These are phyloP conservation scores for Termitomyces sp. DNA, from an alignment of 768 basidiomycete species.

Conservation along the genomic window DNA sequence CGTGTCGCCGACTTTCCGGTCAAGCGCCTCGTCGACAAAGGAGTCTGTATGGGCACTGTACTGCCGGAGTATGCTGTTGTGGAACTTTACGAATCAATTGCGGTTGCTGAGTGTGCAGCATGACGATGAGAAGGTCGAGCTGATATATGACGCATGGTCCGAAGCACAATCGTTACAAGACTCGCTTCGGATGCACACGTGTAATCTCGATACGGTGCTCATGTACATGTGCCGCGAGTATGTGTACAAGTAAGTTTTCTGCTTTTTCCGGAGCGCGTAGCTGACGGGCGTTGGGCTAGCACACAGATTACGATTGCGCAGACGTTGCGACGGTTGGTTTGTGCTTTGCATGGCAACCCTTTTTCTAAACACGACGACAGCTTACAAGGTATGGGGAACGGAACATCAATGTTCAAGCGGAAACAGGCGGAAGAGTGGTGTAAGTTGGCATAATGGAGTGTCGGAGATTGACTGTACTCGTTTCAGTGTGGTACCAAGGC, in stretches of 20 bases:
- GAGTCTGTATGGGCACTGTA: constrained; percentile 81
- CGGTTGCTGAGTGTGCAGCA: constrained; percentile 32
- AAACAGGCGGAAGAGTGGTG: constrained; percentile 77
- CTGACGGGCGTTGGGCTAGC: constrained; percentile 24
- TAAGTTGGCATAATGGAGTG: constrained; percentile 32
- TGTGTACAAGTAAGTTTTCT: constrained; percentile 59
- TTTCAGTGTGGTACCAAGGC: constrained; percentile 61
- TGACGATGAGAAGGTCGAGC: constrained; percentile 52
- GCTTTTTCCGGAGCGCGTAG: no score
- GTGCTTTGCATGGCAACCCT: no score
- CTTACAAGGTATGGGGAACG: constrained; percentile 47
- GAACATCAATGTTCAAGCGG: constrained; percentile 55
- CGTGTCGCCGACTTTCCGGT: constrained; percentile 30
- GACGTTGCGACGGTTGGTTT: constrained; percentile 53
- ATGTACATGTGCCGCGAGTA: constrained; percentile 67
- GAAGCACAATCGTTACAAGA: constrained; percentile 67
- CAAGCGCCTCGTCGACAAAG: constrained; percentile 51
- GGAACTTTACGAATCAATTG: constrained; percentile 63
- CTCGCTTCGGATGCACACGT: constrained; percentile 59
- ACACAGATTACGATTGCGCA: constrained; percentile 62
- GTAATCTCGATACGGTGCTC: constrained; percentile 64
- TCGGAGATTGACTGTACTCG: no score
- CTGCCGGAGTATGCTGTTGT: constrained; percentile 77
- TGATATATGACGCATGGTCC: constrained; percentile 57
- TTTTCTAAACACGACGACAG: no score